Evolutionary conservation across 2,329 filamentous ascomycete genomes (phyloP).

Genomic region (Pseudopyricularia cyperi): DNA sequence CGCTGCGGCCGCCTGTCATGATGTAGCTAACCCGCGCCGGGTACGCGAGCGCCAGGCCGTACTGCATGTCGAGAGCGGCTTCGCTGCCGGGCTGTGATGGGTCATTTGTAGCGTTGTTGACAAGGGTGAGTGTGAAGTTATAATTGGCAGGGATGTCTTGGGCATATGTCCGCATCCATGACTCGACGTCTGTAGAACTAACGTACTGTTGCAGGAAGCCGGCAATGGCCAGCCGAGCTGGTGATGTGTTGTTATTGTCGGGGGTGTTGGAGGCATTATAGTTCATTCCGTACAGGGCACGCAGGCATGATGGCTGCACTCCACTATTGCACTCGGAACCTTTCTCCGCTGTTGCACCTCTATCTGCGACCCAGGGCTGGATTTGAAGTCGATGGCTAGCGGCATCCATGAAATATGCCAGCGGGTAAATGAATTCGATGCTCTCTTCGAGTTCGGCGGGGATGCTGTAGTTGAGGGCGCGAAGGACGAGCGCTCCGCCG

Average conservation of each 20-base stretch:
- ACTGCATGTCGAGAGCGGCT: conserved; percentile 35
- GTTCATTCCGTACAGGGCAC: background rate
- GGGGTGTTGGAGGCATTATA: background rate
- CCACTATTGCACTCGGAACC: background rate
- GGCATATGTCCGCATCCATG: conserved; percentile 15
- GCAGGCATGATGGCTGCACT: conserved; percentile 1
- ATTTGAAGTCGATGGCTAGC: conserved; percentile 12
- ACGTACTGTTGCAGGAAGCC: conserved; percentile 36
- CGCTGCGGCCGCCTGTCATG: conserved; percentile 28
- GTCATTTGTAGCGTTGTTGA: conserved; percentile 31
- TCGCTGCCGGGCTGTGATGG: conserved; percentile 28
- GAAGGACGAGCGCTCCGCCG: conserved; percentile 19
- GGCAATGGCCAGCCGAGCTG: conserved; percentile 29
- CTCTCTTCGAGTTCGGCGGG: conserved; percentile 22
- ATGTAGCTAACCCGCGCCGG: conserved; percentile 31
- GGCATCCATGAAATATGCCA: conserved; percentile 35
- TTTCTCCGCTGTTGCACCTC: background rate
- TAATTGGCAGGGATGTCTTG: conserved; percentile 10
- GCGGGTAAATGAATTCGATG: conserved; percentile 33
- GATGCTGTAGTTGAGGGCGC: conserved; percentile 29
- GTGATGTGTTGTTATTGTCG: conserved; percentile 12
- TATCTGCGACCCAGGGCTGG: background rate
- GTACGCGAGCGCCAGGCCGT: conserved; percentile 29
- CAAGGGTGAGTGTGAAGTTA: conserved; percentile 20
- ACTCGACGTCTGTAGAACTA: conserved; percentile 26